These are phyloP conservation scores for Solanum microdontum DNA, from an alignment of 257 asterid genomes.

Conservation along the genomic window DNA sequence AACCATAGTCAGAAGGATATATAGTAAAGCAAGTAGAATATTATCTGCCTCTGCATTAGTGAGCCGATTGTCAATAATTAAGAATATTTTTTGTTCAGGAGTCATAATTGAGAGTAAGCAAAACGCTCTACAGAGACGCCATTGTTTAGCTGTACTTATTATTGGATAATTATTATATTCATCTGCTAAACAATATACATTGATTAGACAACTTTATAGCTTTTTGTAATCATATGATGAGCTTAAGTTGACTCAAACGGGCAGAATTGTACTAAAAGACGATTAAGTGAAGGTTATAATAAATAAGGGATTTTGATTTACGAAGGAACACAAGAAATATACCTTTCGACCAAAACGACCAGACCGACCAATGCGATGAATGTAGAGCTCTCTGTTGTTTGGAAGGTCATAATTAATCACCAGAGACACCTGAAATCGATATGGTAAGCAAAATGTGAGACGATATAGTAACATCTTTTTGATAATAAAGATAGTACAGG, in stretches of 20 bases:
- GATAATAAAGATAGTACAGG: neutral
- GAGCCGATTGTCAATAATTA: neutral
- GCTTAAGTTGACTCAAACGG: neutral
- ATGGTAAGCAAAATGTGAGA: neutral
- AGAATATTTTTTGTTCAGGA: neutral
- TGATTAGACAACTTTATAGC: neutral
- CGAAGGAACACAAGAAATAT: neutral
- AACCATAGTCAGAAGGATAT: neutral
- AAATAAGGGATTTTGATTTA: neutral
- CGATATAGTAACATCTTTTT: neutral
- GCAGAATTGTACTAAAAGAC: neutral
- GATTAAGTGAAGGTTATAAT: neutral
- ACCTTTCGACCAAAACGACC: conserved; percentile 99
- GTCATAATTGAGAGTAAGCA: neutral
- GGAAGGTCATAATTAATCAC: conserved; percentile 98
- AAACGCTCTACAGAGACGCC: neutral
- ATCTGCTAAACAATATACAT: neutral
- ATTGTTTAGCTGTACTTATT: neutral
- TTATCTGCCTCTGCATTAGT: neutral
- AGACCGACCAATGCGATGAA: conserved; percentile 94
- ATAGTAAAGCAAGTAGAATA: neutral
- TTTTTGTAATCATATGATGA: neutral
- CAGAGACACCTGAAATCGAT: conserved; percentile 53
- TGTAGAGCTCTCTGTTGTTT: conserved; percentile 87
- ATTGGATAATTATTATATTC: neutral